Evolutionary conservation across 1,139 yeast genomes (phyloP), one percentile per base, ranked within the genome.

Genomic region (Yamadazyma spencermartinsiae): DNA sequence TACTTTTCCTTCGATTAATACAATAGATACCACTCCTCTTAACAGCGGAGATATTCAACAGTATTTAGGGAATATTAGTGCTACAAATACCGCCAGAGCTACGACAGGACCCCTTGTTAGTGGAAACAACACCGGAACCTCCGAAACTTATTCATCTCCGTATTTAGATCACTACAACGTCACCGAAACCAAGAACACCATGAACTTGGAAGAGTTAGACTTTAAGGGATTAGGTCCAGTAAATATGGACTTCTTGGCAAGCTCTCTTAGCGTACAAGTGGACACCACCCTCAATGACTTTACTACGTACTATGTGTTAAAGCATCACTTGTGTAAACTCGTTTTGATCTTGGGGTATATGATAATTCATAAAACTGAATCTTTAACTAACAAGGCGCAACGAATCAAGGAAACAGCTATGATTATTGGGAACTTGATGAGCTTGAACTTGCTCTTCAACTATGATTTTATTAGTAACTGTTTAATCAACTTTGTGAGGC

Each of bases 301-400:
- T n/a, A 40, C 48, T 8, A 59, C 65, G 7, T 39, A 38, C n/a
- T 51, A 48, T 15, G 21, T 60, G 2, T 43, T 60, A 19, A 46
- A 43, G 30, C 47, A 48, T 13, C 65, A 60, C 42, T 11, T 58
- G 1, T 38, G 38, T 13, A 43, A 58, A 24, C 38, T 59, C 10
- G 13, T 45, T 10, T 43, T 56, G 31, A 35, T 48, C 14, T 9
- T 33, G n/a, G 3, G 40, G 8, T 41, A 38, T 15, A 4, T 26
- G 16, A 17, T 12, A 5, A 26, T 26, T 4, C 12, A 11, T 13
- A 26, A 26, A 14, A 6, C 9, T 12, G 29, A 14, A 5, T 6
- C 5, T 12, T 12, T 26, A 9, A 7, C 4, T 26, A 20, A 16
- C 7, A 5, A 4, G 6, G 19, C 16, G 11, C 8, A 15, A 9